Conservation (phyloP, 306 rosid genomes). For the Vicia faba region DNA sequence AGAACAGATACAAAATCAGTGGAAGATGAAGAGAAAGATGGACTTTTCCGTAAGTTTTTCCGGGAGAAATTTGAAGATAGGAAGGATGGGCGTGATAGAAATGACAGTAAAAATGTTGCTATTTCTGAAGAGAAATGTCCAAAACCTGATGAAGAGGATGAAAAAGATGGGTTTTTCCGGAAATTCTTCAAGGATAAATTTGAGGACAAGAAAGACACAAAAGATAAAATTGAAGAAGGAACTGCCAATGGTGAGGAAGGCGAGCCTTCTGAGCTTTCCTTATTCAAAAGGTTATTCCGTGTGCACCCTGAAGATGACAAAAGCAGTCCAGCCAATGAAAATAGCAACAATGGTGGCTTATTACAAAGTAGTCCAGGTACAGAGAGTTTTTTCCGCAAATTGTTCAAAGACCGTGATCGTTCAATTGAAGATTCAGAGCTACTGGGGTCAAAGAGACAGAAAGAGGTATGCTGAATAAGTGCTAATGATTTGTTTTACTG, state of each 20-base stretch:
- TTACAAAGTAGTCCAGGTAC: constrained; percentile 92
- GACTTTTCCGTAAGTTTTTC: constrained; percentile 77
- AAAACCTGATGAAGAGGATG: constrained; percentile 77
- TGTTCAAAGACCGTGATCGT: constrained; percentile 90
- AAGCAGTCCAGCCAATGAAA: constrained; percentile 58
- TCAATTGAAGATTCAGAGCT: constrained; percentile 94
- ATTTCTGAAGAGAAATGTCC: constrained; percentile 62
- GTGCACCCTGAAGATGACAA: constrained; percentile 94
- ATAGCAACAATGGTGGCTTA: constrained; percentile 48
- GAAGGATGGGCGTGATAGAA: constrained; percentile 57
- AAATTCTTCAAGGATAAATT: constrained; percentile 75
- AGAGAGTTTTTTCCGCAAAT: constrained; percentile 88
- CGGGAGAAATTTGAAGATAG: constrained; percentile 85
- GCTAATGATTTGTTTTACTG: constrained; percentile 33
- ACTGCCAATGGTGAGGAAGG: constrained; percentile 79
- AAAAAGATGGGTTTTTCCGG: constrained; percentile 83
- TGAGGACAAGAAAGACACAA: constrained; percentile 78
- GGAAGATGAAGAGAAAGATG: constrained; percentile 88
- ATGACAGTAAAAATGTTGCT: constrained; percentile 49
- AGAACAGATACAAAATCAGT: constrained; percentile 51
- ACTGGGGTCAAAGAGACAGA: constrained; percentile 76
- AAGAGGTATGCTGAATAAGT: constrained; percentile 65
- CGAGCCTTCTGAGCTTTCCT: constrained; percentile 79
- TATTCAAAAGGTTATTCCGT: constrained; percentile 86
- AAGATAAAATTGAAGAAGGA: constrained; percentile 72